These are phyloP conservation scores for Populus deltoides DNA, from an alignment of 345 rosid species.

Conservation along the genomic window DNA sequence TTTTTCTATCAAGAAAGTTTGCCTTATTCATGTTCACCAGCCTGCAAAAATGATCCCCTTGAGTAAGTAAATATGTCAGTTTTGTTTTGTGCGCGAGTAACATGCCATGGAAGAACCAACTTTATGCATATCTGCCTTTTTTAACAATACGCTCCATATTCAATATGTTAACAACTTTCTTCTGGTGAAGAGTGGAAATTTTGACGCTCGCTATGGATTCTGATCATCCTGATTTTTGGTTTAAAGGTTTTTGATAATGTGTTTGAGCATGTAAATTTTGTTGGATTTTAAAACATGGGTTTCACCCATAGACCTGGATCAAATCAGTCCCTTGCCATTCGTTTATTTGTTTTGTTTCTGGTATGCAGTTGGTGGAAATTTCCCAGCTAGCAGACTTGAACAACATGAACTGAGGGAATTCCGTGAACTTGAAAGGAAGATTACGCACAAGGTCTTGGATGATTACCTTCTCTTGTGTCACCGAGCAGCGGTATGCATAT, in stretches of 20 bases:
- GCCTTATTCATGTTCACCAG: slow-evolving; percentile 67
- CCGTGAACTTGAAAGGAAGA: slow-evolving; percentile 56
- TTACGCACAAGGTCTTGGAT: slow-evolving; percentile 48
- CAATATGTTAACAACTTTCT: background rate
- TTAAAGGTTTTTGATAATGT: background rate
- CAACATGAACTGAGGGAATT: slow-evolving; percentile 56
- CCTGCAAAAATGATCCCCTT: slow-evolving; percentile 61
- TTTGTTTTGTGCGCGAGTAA: background rate
- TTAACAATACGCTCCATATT: background rate
- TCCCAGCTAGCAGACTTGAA: slow-evolving; percentile 48
- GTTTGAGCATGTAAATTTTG: background rate
- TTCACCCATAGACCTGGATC: background rate
- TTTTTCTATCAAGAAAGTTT: slow-evolving; percentile 64
- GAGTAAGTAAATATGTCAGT: slow-evolving; percentile 38
- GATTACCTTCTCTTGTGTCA: slow-evolving; percentile 58
- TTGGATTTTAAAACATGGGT: background rate
- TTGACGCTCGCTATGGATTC: background rate
- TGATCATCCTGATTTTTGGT: background rate
- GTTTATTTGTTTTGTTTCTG: background rate
- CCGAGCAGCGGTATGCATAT: slow-evolving; percentile 53
- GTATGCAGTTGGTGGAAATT: slow-evolving; percentile 64
- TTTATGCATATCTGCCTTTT: too few relatives aligned
- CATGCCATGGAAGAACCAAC: too few relatives aligned
- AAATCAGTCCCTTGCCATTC: background rate
- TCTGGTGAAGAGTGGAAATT: background rate